Evolutionary conservation across 75 land plant genomes (phyloP).

Genomic region (Cupressus sempervirens): DNA sequence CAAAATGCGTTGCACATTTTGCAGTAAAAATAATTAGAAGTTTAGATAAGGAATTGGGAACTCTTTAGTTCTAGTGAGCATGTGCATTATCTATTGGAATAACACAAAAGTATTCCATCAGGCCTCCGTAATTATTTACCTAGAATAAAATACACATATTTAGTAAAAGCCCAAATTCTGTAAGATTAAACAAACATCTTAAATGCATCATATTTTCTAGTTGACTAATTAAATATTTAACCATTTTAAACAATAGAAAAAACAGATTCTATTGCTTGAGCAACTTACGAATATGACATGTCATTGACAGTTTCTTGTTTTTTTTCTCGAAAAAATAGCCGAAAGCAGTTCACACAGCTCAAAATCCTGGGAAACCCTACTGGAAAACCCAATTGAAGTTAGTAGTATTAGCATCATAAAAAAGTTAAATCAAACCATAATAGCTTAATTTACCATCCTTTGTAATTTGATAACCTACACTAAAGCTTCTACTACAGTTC

Average conservation of each 20-base stretch:
- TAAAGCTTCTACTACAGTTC: neutral
- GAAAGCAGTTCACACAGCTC: neutral
- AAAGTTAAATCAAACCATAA: neutral
- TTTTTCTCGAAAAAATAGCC: neutral
- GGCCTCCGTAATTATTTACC: neutral
- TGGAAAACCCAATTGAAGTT: neutral
- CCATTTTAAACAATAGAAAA: no score
- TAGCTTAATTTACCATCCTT: neutral
- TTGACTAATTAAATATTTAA: neutral
- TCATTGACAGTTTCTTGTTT: neutral
- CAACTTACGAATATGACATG: neutral
- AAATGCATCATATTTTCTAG: neutral
- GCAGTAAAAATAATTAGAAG: neutral
- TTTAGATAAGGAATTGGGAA: neutral
- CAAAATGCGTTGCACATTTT: neutral
- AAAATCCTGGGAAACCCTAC: neutral
- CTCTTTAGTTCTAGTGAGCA: neutral
- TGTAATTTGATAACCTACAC: neutral
- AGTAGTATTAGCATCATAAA: neutral
- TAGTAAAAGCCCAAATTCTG: neutral
- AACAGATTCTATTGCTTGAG: neutral
- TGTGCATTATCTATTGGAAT: neutral
- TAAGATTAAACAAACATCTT: neutral
- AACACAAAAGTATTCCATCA: neutral
- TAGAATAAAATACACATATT: neutral